These are phyloP conservation scores for Tylopilus sp. DNA, from an alignment of 768 basidiomycete species.

Conservation along the genomic window DNA sequence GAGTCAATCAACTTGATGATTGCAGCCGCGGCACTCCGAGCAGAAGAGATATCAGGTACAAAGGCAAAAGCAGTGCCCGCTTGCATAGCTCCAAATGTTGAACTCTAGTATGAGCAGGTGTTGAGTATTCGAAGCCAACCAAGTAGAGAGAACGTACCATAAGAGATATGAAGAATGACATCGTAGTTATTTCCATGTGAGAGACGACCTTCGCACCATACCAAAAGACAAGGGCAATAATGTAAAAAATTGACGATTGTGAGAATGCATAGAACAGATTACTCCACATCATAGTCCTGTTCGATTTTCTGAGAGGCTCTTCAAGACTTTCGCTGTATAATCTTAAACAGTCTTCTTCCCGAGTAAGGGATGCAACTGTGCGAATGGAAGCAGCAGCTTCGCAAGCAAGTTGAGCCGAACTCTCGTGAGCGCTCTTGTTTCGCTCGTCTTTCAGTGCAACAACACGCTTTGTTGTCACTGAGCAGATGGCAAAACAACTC, in stretches of 20 bases:
- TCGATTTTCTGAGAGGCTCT: constrained; percentile 63
- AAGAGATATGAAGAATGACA: constrained; percentile 77
- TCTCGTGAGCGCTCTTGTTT: constrained; percentile 78
- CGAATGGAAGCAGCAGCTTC: constrained; percentile 89
- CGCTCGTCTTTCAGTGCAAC: constrained; percentile 84
- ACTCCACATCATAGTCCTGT: constrained; percentile 61
- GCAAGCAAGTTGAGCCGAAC: constrained; percentile 84
- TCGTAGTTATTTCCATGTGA: constrained; percentile 46
- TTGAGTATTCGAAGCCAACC: background rate
- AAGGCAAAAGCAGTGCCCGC: constrained; percentile 82
- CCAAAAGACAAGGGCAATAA: constrained; percentile 84
- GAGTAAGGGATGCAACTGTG: constrained; percentile 84
- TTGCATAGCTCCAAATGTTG: constrained; percentile 79
- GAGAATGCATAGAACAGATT: constrained; percentile 69
- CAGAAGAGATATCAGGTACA: constrained; percentile 86
- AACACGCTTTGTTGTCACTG: constrained; percentile 47
- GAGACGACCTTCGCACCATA: constrained; percentile 67
- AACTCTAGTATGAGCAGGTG: constrained; percentile 45
- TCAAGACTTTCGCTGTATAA: constrained; percentile 71
- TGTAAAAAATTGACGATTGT: constrained; percentile 71
- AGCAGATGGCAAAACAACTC: background rate
- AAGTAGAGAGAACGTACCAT: constrained; percentile 50
- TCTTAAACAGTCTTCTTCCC: constrained; percentile 77
- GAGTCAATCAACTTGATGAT: constrained; percentile 77
- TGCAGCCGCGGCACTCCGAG: constrained; percentile 70